A percentile compares a stretch with the other conserved stretches of the same genome.
Evolutionary conservation across 306 rosid genomes (phyloP).

Genomic region (Herpetospermum pedunculosum): DNA sequence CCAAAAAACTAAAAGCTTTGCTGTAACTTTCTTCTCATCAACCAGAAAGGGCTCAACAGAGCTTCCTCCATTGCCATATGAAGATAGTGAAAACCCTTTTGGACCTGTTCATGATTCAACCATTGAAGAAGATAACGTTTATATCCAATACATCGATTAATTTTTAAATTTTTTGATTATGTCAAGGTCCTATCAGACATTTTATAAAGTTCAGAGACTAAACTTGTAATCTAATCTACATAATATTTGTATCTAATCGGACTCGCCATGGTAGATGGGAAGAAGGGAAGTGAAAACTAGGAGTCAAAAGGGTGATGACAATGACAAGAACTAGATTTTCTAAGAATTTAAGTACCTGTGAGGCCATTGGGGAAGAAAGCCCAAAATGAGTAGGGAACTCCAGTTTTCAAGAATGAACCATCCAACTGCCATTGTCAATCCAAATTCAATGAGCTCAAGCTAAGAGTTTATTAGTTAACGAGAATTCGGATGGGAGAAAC

Average conservation of each 20-base stretch:
- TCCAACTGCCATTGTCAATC: constrained; percentile 48
- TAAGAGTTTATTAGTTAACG: neutral
- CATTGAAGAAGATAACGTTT: neutral
- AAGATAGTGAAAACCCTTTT: constrained; percentile 78
- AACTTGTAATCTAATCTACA: too few relatives aligned
- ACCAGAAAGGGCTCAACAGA: constrained; percentile 84
- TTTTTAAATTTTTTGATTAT: too few relatives aligned
- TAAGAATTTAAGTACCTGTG: constrained; percentile 31
- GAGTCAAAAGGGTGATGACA: neutral
- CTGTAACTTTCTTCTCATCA: constrained; percentile 82
- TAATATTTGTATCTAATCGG: too few relatives aligned
- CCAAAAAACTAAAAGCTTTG: constrained; percentile 70
- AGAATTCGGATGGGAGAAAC: constrained; percentile 1
- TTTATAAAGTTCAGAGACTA: too few relatives aligned
- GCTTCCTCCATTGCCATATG: constrained; percentile 59
- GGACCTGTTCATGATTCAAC: constrained; percentile 43
- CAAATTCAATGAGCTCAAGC: neutral
- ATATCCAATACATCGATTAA: too few relatives aligned
- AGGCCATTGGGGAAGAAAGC: constrained; percentile 82
- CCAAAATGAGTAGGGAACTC: constrained; percentile 62
- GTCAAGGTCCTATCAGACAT: too few relatives aligned
- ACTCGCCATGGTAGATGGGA: too few relatives aligned
- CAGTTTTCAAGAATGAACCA: constrained; percentile 64
- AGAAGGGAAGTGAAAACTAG: neutral
- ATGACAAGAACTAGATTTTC: neutral